Evolutionary conservation across 2,329 filamentous ascomycete genomes (phyloP).

Genomic region (Neocatenulostroma microsporum): DNA sequence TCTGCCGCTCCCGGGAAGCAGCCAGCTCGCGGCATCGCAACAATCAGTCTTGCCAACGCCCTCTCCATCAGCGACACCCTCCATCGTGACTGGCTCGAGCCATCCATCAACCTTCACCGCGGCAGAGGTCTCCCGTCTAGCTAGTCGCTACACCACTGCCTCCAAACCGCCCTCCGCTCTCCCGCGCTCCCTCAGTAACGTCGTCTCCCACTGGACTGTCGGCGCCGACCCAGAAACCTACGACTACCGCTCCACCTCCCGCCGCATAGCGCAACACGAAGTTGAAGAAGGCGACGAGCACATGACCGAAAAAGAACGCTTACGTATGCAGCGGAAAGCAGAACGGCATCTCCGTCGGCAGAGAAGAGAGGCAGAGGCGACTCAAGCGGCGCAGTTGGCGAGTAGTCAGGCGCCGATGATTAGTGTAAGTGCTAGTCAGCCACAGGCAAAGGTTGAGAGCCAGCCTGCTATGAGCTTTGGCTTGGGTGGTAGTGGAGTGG

Average conservation of each 20-base stretch:
- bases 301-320: constrained; percentile 31
- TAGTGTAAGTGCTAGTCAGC: constrained; percentile 24
- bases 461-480: too few relatives aligned
- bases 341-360: constrained; percentile 36
- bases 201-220: constrained; percentile 37
- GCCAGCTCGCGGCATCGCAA: constrained; percentile 7
- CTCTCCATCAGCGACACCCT: constrained; percentile 25
- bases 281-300: constrained; percentile 29
- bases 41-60: constrained; percentile 22
- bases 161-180: constrained; percentile 21
- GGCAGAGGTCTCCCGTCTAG: constrained; percentile 28
- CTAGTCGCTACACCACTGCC: constrained; percentile 31
- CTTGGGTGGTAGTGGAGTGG: constrained; percentile 5
- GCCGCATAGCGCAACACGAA: constrained; percentile 18
- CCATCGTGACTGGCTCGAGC: constrained; percentile 20
- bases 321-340: constrained; percentile 31
- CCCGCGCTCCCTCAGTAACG: constrained; percentile 27
- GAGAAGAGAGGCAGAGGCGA: constrained; percentile 30
- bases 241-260: constrained; percentile 33
- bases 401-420: constrained; percentile 26
- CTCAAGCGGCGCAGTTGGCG: constrained; percentile 17
- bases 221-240: constrained; percentile 34
- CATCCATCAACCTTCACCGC: constrained; percentile 20
- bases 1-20: constrained; percentile 4
- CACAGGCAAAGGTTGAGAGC: constrained; percentile 6